Evolutionary conservation across 495 filamentous ascomycete species (phyloP), one percentile per base, ranked within the genome.

Genomic region (Aspergillus ellipticus): DNA sequence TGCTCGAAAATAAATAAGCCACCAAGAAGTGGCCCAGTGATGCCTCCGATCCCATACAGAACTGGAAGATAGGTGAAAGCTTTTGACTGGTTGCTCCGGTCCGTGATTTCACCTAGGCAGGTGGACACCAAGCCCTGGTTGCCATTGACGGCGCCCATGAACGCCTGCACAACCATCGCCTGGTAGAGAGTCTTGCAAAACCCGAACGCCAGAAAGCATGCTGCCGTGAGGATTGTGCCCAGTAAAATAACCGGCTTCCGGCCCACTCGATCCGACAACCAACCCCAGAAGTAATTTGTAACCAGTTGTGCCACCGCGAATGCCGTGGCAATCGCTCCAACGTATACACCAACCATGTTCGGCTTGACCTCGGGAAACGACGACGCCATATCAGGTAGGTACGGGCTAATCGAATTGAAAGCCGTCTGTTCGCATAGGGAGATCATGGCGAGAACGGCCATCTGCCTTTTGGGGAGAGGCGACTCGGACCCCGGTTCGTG

Each of bases 281-380:
- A 93, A 6, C 94, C 94, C 94, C 94, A 98, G 55, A 95, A 82
- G 63, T 96, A 89, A 63, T 95, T 96, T 4, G 94, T 96, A 2
- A 83, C 79, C 51, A 97, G 86, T 69, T 98, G 94, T 10, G 94
- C 95, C 28, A 95, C 72, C 5, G 94, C 94, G 71, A 97, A 98
- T 0, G 89, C 80, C 2, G 90, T 95, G 0, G 91, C 95, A 41
- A 97, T 86, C 41, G 88, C 72, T 21, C 94, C 94, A 15, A 97
- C 92, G 68, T 96, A 97, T 31, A 97, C 66, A 6, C 94, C 94
- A 20, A 90, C 88, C 54, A 89, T 74, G 0, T 74, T 78, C 21
- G 76, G 62, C 20, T 86, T 76, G 26, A 96, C 86, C 57, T 90
- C 89, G 4, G 89, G 88, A 61, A 98, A 97, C 6, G 82, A 85